phyloP scores from a whole-genome alignment of 805 yeast species.

The Metschnikowia cubensis region DNA sequence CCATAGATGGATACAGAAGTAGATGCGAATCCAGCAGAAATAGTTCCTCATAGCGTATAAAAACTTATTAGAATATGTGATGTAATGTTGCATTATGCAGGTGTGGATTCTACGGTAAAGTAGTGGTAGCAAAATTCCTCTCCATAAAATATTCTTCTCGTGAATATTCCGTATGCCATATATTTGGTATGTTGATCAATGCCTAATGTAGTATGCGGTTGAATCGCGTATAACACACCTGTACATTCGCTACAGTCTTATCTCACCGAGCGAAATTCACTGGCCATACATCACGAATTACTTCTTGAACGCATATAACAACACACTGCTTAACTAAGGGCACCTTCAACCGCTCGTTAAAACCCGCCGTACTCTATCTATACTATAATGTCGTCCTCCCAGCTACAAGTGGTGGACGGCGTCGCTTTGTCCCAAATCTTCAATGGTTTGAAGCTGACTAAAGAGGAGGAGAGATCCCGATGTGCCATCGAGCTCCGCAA shows the following conservation, averaged over 20 bases:
- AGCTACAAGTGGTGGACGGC: slow-evolving; percentile 34
- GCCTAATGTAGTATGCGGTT: background rate
- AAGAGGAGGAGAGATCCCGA: slow-evolving; percentile 40
- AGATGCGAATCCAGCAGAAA: background rate
- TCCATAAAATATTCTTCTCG: too few relatives aligned
- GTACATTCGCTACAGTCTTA: slow-evolving; percentile 9
- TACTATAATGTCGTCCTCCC: slow-evolving; percentile 13
- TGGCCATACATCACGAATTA: background rate
- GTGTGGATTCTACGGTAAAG: too few relatives aligned
- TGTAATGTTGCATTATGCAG: background rate
- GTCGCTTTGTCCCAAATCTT: slow-evolving; percentile 51
- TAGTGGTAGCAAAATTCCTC: too few relatives aligned
- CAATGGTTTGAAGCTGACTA: slow-evolving; percentile 43
- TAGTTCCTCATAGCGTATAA: background rate
- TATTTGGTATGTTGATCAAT: too few relatives aligned
- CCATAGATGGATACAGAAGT: slow-evolving; percentile 43
- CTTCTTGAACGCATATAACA: background rate
- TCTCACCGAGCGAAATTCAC: slow-evolving; percentile 1
- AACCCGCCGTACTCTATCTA: background rate
- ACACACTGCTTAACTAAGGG: background rate
- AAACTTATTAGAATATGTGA: background rate
- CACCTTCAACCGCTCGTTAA: background rate
- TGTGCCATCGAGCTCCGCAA: slow-evolving; percentile 71
- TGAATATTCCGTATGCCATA: too few relatives aligned
- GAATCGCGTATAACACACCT: slow-evolving; percentile 7